Percentiles rank a stretch among this genome's conserved stretches.
phyloP scores from a whole-genome alignment of 2,329 filamentous ascomycete genomes.

The Epichloe sp. region DNA sequence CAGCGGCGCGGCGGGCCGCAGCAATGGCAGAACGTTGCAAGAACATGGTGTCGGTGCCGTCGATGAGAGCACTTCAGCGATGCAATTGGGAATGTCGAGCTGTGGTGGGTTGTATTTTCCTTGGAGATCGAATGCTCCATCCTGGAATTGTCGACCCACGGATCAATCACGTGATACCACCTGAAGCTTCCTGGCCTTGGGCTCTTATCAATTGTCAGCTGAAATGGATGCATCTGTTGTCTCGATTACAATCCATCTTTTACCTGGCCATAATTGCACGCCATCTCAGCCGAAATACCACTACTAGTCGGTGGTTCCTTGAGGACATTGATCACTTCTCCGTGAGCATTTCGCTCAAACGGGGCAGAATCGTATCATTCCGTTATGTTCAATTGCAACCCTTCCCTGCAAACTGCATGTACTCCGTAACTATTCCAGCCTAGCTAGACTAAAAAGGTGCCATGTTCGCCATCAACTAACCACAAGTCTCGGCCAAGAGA shows the following conservation, averaged over 20 bases:
- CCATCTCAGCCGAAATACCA: no score
- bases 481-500: neutral
- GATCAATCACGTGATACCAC: slow-evolving; percentile 4
- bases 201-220: slow-evolving; percentile 16
- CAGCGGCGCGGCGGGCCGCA: slow-evolving; percentile 45
- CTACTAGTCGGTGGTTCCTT: no score
- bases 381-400: neutral
- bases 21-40: slow-evolving; percentile 49
- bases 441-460: neutral
- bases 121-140: neutral
- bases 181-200: slow-evolving; percentile 10
- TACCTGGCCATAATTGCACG: no score
- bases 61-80: slow-evolving; percentile 5
- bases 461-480: neutral
- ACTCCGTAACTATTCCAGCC: neutral
- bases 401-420: neutral
- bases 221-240: neutral
- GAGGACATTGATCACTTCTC: no score
- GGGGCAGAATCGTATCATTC: neutral
- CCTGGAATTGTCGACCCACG: slow-evolving; percentile 3
- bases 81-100: slow-evolving; percentile 6
- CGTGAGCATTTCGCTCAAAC: no score
- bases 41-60: slow-evolving; percentile 37
- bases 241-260: no score
- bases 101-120: slow-evolving; percentile 2